Percentiles rank a stretch among this genome's conserved stretches.
These are phyloP conservation scores for Populus simonii DNA, from an alignment of 345 rosid genomes.

Conservation along the genomic window DNA sequence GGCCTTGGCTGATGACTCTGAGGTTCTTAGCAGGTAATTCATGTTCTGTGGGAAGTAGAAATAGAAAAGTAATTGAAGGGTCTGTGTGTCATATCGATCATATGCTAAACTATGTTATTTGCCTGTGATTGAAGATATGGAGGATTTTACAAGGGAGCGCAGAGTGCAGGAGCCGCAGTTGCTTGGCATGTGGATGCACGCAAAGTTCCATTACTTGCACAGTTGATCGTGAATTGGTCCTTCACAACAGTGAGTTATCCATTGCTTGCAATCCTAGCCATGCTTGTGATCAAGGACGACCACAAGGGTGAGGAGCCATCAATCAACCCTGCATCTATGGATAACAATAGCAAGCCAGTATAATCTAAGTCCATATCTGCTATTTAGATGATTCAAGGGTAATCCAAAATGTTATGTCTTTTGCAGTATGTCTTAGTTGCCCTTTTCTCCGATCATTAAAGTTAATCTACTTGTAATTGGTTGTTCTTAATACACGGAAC, in stretches of 20 bases:
- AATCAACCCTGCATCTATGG: neutral
- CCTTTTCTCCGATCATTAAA: no score
- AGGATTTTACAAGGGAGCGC: conserved; percentile 89
- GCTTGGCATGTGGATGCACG: conserved; percentile 89
- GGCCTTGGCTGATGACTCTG: conserved; percentile 77
- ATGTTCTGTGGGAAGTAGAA: neutral
- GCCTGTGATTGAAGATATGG: conserved; percentile 46
- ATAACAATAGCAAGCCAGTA: conserved; percentile 1
- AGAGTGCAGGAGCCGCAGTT: conserved; percentile 90
- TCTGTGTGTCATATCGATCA: no score
- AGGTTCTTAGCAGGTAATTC: conserved; percentile 65
- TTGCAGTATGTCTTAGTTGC: neutral
- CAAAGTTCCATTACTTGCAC: conserved; percentile 56
- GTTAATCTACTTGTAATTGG: no score
- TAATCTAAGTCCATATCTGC: neutral
- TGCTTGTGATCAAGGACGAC: conserved; percentile 64
- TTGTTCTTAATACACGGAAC: neutral
- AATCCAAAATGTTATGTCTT: neutral
- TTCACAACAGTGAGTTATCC: conserved; percentile 77
- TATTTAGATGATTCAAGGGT: no score
- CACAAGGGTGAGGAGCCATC: conserved; percentile 5
- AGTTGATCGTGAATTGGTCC: conserved; percentile 71
- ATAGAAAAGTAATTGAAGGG: neutral
- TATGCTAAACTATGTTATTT: neutral
- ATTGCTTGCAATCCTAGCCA: conserved; percentile 55